Conservation (phyloP, 78 protist species). For the Planoprotostelium fungivorum region DNA sequence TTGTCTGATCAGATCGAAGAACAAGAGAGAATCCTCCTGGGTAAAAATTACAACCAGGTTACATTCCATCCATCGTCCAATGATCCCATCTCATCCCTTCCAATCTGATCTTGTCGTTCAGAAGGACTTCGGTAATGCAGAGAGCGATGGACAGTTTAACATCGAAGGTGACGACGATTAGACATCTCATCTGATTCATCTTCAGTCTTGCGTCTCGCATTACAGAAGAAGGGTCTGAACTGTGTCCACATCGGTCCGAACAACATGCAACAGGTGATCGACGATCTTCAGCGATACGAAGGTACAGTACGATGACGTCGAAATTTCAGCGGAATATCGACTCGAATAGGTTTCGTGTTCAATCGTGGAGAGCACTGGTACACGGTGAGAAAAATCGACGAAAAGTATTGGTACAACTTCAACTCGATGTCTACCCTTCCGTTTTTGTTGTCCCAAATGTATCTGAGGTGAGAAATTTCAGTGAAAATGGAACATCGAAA, state of each 20-base stretch:
- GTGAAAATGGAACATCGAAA: no score
- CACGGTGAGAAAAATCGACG: not conserved
- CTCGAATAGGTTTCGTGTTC: not conserved
- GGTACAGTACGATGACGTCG: not conserved
- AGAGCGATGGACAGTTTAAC: not conserved
- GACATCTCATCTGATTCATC: not conserved
- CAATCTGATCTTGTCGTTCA: not conserved
- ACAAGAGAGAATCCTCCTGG: not conserved
- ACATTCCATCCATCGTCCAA: no score
- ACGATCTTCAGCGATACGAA: not conserved
- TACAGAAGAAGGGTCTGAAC: not conserved
- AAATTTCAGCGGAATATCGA: not conserved
- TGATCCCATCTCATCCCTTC: no score
- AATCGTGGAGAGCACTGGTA: not conserved
- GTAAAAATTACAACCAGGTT: not conserved
- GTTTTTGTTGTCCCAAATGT: not conserved
- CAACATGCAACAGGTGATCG: not conserved
- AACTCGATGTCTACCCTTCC: not conserved
- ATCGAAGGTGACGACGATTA: not conserved
- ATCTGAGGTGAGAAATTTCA: no score
- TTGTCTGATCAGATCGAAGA: not conserved
- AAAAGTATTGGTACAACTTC: not conserved
- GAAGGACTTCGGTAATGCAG: not conserved
- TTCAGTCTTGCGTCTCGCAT: not conserved
- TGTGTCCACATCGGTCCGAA: not conserved